A percentile compares a stretch with the other conserved stretches of the same genome.
phyloP scores from a whole-genome alignment of 1,284 basidiomycete species.

The Irpex lacteus region DNA sequence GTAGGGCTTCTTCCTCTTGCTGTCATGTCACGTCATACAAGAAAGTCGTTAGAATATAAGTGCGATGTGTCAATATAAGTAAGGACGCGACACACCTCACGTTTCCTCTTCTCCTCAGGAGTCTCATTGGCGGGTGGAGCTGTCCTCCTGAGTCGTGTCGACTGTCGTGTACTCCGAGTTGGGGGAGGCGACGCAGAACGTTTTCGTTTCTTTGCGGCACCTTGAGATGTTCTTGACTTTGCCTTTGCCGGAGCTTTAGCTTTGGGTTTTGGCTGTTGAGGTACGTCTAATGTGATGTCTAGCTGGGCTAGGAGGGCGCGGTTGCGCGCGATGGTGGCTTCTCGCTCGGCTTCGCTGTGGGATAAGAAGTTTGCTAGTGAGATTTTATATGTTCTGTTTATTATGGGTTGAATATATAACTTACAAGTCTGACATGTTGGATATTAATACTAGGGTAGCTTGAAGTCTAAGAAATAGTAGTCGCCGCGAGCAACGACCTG shows the following conservation, averaged over 20 bases:
- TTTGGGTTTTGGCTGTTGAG: conserved; percentile 10
- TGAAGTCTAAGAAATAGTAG: background rate
- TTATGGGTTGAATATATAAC: too few relatives aligned
- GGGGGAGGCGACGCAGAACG: conserved; percentile 37
- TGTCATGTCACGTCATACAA: conserved; percentile 13
- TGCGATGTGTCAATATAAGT: background rate
- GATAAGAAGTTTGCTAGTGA: background rate
- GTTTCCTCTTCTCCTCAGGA: conserved; percentile 55
- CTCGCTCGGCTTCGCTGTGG: conserved; percentile 66
- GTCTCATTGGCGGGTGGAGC: conserved; percentile 58
- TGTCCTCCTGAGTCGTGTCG: conserved; percentile 51
- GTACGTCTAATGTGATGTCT: conserved; percentile 57
- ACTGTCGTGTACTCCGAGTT: conserved; percentile 50
- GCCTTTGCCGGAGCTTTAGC: conserved; percentile 19
- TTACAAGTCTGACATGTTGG: conserved; percentile 17
- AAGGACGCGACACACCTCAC: conserved; percentile 55
- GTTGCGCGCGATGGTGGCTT: conserved; percentile 77
- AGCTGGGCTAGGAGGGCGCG: conserved; percentile 68
- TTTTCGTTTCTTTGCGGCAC: conserved; percentile 52
- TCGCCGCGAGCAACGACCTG: background rate
- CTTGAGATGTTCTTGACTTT: conserved; percentile 63
- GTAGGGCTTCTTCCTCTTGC: conserved; percentile 46
- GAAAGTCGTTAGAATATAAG: background rate
- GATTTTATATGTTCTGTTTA: background rate
- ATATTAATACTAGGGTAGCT: background rate